Conservation (phyloP, 2,329 filamentous ascomycete genomes). For the Chaetothyriales sp. region DNA sequence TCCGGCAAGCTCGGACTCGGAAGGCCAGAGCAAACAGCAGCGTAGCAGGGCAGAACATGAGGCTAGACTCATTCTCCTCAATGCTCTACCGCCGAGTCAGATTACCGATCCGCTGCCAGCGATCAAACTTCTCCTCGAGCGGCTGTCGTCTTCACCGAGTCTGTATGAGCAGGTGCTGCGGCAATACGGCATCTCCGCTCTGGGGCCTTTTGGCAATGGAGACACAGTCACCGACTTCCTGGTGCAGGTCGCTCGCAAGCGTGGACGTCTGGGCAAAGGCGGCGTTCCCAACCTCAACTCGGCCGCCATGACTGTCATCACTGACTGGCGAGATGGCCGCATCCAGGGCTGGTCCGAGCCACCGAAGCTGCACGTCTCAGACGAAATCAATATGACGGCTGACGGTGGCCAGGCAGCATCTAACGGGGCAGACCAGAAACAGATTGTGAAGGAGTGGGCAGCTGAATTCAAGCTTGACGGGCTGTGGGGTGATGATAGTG, state of each 20-base stretch:
- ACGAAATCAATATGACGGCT: conserved; percentile 25
- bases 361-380: conserved; percentile 50
- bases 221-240: conserved; percentile 83
- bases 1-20: conserved; percentile 46
- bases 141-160: conserved; percentile 58
- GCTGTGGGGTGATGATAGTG: conserved; percentile 59
- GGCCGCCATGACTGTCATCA: conserved; percentile 84
- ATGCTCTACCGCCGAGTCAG: conserved; percentile 83
- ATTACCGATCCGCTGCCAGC: conserved; percentile 87
- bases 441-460: conserved; percentile 85
- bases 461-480: conserved; percentile 92
- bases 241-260: conserved; percentile 85
- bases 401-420: conserved; percentile 36
- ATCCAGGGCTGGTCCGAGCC: conserved; percentile 86
- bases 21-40: conserved; percentile 33
- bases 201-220: conserved; percentile 52
- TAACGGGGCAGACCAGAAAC: conserved; percentile 52
- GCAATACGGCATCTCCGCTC: conserved; percentile 70
- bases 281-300: conserved; percentile 79
- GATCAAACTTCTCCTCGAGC: conserved; percentile 68
- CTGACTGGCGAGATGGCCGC: conserved; percentile 90
- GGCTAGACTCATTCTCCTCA: conserved; percentile 74
- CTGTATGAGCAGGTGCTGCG: conserved; percentile 67
- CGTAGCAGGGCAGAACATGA: conserved; percentile 59
- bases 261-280: conserved; percentile 74